Conservation (phyloP, 1,284 basidiomycete genomes). For the Polyporus tsugae region DNA sequence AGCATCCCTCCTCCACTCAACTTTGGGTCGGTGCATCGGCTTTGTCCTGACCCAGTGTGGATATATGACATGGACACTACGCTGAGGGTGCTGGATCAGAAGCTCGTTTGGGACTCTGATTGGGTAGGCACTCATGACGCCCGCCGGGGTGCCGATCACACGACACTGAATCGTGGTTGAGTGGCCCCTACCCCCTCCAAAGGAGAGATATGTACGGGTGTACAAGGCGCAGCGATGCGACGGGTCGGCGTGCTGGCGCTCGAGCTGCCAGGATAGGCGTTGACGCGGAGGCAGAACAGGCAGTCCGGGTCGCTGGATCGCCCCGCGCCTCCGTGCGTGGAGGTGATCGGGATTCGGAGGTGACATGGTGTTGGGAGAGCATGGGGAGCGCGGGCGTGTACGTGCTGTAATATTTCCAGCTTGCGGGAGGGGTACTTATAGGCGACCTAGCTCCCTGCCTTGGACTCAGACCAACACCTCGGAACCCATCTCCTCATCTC, state of each 20-base stretch:
- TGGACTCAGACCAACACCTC: slow-evolving; percentile 14
- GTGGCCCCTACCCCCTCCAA: neutral
- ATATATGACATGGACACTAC: neutral
- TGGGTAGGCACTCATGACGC: slow-evolving; percentile 14
- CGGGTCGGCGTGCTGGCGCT: slow-evolving; percentile 10
- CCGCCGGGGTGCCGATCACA: slow-evolving; percentile 29
- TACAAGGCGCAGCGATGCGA: slow-evolving; percentile 5
- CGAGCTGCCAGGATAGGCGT: slow-evolving; percentile 18
- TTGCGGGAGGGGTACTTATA: slow-evolving; percentile 26
- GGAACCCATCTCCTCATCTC: neutral
- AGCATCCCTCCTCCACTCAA: slow-evolving; percentile 6
- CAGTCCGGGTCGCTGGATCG: slow-evolving; percentile 22
- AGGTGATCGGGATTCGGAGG: slow-evolving; percentile 15
- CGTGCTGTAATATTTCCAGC: slow-evolving; percentile 16
- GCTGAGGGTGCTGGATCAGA: slow-evolving; percentile 25
- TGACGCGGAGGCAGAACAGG: slow-evolving; percentile 27
- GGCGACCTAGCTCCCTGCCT: slow-evolving; percentile 4
- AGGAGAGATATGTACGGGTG: neutral
- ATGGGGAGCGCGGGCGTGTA: slow-evolving; percentile 22
- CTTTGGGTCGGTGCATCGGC: neutral
- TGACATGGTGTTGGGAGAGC: slow-evolving; percentile 15
- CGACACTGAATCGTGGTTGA: slow-evolving; percentile 27
- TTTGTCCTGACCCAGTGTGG: neutral
- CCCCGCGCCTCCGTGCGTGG: slow-evolving; percentile 10
- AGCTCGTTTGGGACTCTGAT: slow-evolving; percentile 24